Percentiles rank a stretch among this genome's conserved stretches.
Conservation (phyloP, 2,329 filamentous ascomycete genomes). For the Aciculosporium take region DNA sequence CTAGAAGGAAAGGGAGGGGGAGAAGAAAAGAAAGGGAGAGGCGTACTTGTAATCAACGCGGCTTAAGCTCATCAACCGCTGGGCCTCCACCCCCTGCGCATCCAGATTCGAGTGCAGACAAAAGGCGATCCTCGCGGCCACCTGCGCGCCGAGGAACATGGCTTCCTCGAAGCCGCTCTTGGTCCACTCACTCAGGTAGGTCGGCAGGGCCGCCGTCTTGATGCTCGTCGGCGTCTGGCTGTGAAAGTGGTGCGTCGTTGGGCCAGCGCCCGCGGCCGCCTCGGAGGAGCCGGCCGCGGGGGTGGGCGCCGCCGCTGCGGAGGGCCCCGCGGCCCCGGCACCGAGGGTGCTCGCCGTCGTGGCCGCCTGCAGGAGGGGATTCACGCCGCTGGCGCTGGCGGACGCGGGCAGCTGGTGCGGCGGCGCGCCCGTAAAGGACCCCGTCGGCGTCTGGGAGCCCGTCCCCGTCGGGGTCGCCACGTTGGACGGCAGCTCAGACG, state of each 20-base stretch:
- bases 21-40: neutral
- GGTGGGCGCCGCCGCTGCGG: conserved; percentile 21
- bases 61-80: conserved; percentile 41
- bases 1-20: neutral
- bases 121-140: conserved; percentile 53
- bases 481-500: conserved; percentile 87
- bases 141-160: conserved; percentile 74
- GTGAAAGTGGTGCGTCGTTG: conserved; percentile 39
- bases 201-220: conserved; percentile 61
- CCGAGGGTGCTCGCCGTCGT: conserved; percentile 54
- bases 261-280: conserved; percentile 21
- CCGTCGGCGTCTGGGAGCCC: conserved; percentile 78
- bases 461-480: conserved; percentile 83
- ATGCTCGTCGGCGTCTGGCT: conserved; percentile 70
- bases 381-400: conserved; percentile 57
- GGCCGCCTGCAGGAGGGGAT: conserved; percentile 82
- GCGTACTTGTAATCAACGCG: conserved; percentile 48
- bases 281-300: conserved; percentile 28
- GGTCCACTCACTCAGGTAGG: conserved; percentile 85
- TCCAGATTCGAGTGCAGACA: conserved; percentile 44
- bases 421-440: conserved; percentile 37
- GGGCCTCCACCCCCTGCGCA: conserved; percentile 33
- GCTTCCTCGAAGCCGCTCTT: conserved; percentile 68
- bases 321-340: conserved; percentile 25
- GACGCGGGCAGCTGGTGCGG: conserved; percentile 42